Evolutionary conservation across 805 yeast species (phyloP), one percentile per base, ranked within the genome.

Genomic region (Schwanniomyces vanrijiae): DNA sequence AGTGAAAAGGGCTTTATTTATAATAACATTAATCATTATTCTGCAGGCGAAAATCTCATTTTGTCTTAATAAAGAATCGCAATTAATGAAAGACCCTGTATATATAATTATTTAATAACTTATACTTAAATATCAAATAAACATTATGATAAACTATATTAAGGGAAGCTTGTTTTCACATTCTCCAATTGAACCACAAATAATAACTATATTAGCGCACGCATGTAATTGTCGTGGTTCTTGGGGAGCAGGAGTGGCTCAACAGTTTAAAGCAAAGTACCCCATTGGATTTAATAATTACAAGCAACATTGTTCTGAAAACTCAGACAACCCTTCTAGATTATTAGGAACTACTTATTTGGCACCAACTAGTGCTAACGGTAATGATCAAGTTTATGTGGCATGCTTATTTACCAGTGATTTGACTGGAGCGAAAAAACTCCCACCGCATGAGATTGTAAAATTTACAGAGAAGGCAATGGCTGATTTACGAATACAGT

Each of bases 201-300:
- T 48, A 2, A 43, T 47, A 1, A 59, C 82, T 0, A 68, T 86
- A 2, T 61, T 88, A 4, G 86, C 86, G 1, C 96, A 89, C 60
- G 82, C 96, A 0, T 89, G 96, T 58, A 89, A 89, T 60, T 82
- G 90, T 33, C 70, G 73, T 21, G 96, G 96, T 0, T 58, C 73
- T 1, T 89, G 96, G 96, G 94, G 94, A 3, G 92, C 88, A 3
- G 96, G 96, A 0, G 78, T 89, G 2, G 96, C 96, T 0, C 71
- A 71, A 3, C 77, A 66, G 21, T 80, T 89, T 56, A 77, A 74
- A 20, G 45, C 55, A 14, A 62, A 68, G 40, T 88, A 75, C 61
- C 90, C 89, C 2, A 57, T 69, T 2, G 79, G 92, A 3, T 86
- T 79, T 55, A 53, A 60, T 39, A 52, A 56, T 3, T 87, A 89